Conservation (phyloP, 2,329 filamentous ascomycete species). For the Xylariaceae sp. region DNA sequence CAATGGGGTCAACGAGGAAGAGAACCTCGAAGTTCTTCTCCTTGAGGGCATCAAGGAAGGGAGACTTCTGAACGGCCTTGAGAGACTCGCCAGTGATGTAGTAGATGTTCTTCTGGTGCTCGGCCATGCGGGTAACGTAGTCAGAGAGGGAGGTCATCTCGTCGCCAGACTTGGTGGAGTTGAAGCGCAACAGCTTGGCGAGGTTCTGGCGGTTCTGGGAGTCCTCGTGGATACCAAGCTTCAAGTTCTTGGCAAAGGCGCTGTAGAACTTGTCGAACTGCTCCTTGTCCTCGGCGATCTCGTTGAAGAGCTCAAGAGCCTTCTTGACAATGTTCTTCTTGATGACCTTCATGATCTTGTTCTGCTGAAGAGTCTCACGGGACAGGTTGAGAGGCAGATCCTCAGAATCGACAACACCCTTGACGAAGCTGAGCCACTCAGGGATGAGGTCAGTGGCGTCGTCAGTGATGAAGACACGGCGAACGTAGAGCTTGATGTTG, state of each 20-base stretch:
- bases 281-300: conserved; percentile 99
- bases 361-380: conserved; percentile 99
- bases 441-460: conserved; percentile 98
- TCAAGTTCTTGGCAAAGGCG: conserved; percentile 99
- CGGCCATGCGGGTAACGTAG: conserved; percentile 98
- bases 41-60: conserved; percentile 98
- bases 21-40: conserved; percentile 99
- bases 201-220: conserved; percentile 89
- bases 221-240: conserved; percentile 99
- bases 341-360: conserved; percentile 99
- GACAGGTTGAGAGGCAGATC: conserved; percentile 99
- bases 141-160: conserved; percentile 91
- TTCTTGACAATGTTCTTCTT: conserved; percentile 99
- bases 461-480: conserved; percentile 99
- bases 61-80: conserved; percentile 96
- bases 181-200: conserved; percentile 97
- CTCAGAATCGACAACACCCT: conserved; percentile 99
- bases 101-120: conserved; percentile 99
- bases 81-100: conserved; percentile 99
- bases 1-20: conserved; percentile 98
- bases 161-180: conserved; percentile 97
- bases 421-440: conserved; percentile 99
- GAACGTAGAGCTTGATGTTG: conserved; percentile 99
- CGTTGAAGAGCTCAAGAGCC: conserved; percentile 97
- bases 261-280: conserved; percentile 99